These are phyloP conservation scores for Candida frijolesensis DNA, from an alignment of 1,139 yeast genomes.

Conservation along the genomic window DNA sequence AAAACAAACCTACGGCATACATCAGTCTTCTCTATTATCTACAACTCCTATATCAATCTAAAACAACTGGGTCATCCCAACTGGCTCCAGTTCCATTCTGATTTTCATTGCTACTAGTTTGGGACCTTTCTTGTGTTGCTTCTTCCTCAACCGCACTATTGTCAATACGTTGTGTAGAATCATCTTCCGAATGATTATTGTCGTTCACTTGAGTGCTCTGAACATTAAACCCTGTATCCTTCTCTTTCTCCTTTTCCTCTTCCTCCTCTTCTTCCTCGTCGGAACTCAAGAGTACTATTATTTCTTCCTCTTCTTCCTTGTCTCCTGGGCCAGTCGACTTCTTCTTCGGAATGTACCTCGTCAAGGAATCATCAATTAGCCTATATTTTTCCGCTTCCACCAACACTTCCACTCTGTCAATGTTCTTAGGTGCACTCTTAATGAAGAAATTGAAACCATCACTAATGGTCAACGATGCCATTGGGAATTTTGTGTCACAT, in stretches of 20 bases:
- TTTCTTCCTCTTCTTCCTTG: constrained; percentile 21
- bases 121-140: not conserved
- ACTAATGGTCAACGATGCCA: constrained; percentile 40
- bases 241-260: not conserved
- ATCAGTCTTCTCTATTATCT: not conserved
- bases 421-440: constrained; percentile 38
- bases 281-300: constrained; percentile 26
- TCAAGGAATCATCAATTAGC: constrained; percentile 30
- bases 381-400: constrained; percentile 38
- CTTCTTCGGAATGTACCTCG: not conserved
- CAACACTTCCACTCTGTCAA: constrained; percentile 37
- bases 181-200: too few species aligned
- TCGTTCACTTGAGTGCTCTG: too few species aligned
- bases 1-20: too few species aligned
- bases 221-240: not conserved
- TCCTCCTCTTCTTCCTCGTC: constrained; percentile 24
- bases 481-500: constrained; percentile 38
- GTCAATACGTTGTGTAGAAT: not conserved
- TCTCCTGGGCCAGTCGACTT: not conserved
- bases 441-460: constrained; percentile 47
- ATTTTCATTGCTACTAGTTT: too few species aligned
- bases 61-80: constrained; percentile 15
- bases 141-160: not conserved
- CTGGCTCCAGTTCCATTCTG: constrained; percentile 8
- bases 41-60: constrained; percentile 1